phyloP scores from a whole-genome alignment of 2,329 filamentous ascomycete genomes.

The Alternaria alternata region DNA sequence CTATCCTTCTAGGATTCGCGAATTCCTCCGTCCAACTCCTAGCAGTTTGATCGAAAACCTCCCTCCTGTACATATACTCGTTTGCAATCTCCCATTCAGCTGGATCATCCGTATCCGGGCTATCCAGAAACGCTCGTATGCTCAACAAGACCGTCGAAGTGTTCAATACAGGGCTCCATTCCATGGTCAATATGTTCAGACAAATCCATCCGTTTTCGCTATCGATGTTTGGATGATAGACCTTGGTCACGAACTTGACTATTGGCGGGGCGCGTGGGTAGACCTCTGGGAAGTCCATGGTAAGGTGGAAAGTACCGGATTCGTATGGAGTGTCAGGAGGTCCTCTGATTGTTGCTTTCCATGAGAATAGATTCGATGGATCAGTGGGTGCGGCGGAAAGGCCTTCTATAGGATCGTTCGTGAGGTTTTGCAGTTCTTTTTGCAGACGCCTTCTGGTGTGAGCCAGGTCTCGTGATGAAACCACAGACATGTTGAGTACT shows the following conservation, averaged over 20 bases:
- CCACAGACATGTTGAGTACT: not conserved
- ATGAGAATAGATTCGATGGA: not conserved
- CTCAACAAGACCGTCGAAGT: not conserved
- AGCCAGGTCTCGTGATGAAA: not conserved
- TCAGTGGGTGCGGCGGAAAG: not conserved
- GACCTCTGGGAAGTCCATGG: not conserved
- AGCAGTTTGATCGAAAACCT: not conserved
- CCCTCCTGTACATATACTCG: not conserved
- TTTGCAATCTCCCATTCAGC: not conserved
- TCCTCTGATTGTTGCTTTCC: not conserved
- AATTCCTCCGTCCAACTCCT: not conserved
- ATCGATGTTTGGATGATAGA: not conserved
- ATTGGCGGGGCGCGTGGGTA: not conserved
- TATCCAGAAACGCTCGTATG: not conserved
- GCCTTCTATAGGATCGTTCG: not conserved
- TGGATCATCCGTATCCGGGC: not conserved
- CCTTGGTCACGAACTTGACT: not conserved
- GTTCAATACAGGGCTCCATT: not conserved
- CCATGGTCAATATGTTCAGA: not conserved
- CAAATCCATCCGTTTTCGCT: not conserved
- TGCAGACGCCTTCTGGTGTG: not conserved
- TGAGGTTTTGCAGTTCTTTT: not conserved
- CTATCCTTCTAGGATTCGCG: not conserved
- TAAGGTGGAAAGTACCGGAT: not conserved
- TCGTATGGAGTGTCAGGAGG: not conserved